A percentile compares a stretch with the other conserved stretches of the same genome.
Evolutionary conservation across 345 rosid genomes (phyloP).

Genomic region (Excoecaria agallocha): DNA sequence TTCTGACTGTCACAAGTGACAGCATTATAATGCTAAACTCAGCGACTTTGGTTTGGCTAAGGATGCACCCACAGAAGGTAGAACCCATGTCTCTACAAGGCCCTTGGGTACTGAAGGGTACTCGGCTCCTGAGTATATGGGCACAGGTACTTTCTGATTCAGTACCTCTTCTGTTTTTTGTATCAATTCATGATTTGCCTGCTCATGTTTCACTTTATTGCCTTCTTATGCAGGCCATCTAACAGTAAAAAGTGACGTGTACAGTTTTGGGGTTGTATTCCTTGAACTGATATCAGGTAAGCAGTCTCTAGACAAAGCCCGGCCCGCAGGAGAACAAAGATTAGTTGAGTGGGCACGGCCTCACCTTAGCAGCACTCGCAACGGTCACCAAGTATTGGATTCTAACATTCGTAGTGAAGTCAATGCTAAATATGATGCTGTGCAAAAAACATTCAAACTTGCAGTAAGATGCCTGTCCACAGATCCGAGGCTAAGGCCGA

Average conservation of each 20-base stretch:
- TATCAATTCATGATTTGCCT: background rate
- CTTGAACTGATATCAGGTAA: conserved; percentile 31
- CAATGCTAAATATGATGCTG: conserved; percentile 1
- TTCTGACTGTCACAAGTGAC: background rate
- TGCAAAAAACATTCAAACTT: conserved; percentile 4
- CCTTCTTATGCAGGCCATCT: conserved; percentile 25
- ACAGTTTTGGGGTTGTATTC: conserved; percentile 32
- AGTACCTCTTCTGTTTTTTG: background rate
- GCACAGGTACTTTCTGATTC: conserved; percentile 21
- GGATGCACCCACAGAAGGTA: conserved; percentile 31
- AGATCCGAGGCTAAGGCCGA: conserved; percentile 20
- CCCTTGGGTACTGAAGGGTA: conserved; percentile 32
- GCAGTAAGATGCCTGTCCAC: conserved; percentile 22
- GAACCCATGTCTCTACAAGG: conserved; percentile 32
- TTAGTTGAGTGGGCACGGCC: conserved; percentile 33
- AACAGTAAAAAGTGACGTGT: conserved; percentile 23
- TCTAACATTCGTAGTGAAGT: conserved; percentile 18
- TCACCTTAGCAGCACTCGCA: conserved; percentile 19
- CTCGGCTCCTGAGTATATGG: conserved; percentile 33
- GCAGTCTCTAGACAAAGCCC: conserved; percentile 28
- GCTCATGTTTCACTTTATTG: background rate
- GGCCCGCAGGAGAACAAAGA: conserved; percentile 21
- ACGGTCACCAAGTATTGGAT: conserved; percentile 18
- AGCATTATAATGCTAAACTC: conserved; percentile 31
- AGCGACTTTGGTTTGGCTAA: conserved; percentile 35